Evolutionary conservation across 75 land plant genomes (phyloP).

Genomic region (Pinus tabuliformis): DNA sequence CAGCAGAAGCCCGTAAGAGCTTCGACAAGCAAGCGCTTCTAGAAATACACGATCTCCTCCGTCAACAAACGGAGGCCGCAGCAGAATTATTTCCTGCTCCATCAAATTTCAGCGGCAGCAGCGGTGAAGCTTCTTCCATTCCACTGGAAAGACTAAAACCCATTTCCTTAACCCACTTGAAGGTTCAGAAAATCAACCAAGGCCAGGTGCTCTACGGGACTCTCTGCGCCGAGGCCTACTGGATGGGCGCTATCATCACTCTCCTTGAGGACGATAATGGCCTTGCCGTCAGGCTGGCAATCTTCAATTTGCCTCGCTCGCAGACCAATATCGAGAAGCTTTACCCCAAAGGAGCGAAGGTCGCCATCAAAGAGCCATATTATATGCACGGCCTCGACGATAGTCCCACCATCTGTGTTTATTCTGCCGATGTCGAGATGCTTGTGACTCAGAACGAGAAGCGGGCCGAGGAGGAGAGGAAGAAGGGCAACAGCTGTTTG

Average conservation of each 20-base stretch:
- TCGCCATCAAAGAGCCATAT: background rate
- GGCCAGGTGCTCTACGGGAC: background rate
- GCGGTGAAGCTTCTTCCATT: background rate
- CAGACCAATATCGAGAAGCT: background rate
- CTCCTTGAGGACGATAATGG: background rate
- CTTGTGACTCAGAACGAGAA: background rate
- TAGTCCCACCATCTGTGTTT: background rate
- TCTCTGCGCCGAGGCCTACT: background rate
- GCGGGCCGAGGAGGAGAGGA: no score
- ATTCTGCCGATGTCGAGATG: background rate
- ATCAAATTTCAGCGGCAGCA: no score
- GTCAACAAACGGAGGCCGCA: no score
- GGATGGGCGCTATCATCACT: background rate
- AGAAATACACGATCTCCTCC: no score
- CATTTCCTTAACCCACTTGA: background rate
- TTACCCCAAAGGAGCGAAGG: background rate
- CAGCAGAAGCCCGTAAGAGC: no score
- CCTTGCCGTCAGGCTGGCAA: background rate
- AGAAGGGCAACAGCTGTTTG: no score
- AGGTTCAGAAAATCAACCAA: background rate
- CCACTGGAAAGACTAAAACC: background rate
- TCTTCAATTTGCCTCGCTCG: background rate
- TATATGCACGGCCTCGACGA: background rate
- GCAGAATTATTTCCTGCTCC: no score
- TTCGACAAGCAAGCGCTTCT: no score